Conservation (phyloP, 2,329 filamentous ascomycete species). For the Botryosphaeria dothidea region DNA sequence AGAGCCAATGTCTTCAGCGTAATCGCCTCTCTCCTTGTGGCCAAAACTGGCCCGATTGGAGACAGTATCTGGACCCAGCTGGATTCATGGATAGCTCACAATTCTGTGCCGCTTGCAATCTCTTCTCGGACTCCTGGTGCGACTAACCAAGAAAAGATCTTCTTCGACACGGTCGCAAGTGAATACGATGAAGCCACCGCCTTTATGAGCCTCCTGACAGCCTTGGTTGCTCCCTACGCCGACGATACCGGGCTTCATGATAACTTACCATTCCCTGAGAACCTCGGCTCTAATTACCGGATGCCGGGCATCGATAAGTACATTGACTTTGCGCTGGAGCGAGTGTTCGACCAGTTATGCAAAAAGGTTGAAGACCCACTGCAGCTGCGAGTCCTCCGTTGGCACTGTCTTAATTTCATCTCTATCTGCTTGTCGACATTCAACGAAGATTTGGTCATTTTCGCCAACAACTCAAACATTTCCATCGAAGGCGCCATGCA, state of each 20-base stretch:
- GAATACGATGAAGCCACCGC: constrained; percentile 18
- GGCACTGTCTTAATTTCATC: constrained; percentile 83
- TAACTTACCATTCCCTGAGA: constrained; percentile 81
- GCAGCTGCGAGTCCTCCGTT: constrained; percentile 72
- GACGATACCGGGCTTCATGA: constrained; percentile 68
- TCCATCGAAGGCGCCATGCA: constrained; percentile 74
- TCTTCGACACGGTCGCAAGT: constrained; percentile 11
- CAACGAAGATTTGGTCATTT: constrained; percentile 88
- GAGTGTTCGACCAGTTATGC: constrained; percentile 60
- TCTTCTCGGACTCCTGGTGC: background rate
- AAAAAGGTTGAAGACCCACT: constrained; percentile 47
- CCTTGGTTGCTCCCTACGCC: constrained; percentile 67
- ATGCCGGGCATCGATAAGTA: constrained; percentile 89
- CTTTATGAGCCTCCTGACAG: constrained; percentile 75
- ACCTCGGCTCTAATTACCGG: constrained; percentile 73
- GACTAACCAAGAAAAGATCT: background rate
- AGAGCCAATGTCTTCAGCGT: constrained; percentile 82
- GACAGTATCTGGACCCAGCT: constrained; percentile 77
- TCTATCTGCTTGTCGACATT: constrained; percentile 78
- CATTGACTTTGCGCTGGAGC: constrained; percentile 84
- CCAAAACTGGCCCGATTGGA: constrained; percentile 68
- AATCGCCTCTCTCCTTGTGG: constrained; percentile 71
- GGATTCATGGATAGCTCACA: constrained; percentile 68
- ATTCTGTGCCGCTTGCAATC: constrained; percentile 5
- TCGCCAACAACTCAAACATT: constrained; percentile 77